These are phyloP conservation scores for Akanthomyces muscarius DNA, from an alignment of 2,329 filamentous ascomycete genomes.

Conservation along the genomic window DNA sequence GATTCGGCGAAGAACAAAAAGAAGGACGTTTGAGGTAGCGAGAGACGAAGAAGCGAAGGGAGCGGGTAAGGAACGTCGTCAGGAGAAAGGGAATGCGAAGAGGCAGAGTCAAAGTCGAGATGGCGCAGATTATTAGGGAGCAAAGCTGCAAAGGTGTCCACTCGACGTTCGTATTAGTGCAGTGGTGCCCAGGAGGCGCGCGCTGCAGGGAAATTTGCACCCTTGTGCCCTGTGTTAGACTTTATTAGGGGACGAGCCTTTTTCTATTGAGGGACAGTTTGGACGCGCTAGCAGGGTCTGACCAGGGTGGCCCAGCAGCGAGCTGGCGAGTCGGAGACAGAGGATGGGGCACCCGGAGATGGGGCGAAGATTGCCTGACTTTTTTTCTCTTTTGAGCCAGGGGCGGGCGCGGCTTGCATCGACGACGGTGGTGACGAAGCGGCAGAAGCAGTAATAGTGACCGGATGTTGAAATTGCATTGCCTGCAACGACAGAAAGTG, in stretches of 20 bases:
- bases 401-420: conserved; percentile 9
- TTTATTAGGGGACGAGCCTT: conserved; percentile 14
- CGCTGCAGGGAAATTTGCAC: conserved; percentile 15
- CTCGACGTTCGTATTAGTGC: conserved; percentile 11
- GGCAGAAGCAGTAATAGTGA: neutral
- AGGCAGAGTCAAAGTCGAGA: neutral
- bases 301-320: neutral
- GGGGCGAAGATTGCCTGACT: conserved; percentile 17
- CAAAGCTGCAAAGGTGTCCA: conserved; percentile 17
- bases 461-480: neutral
- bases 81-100: conserved; percentile 13
- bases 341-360: conserved; percentile 10
- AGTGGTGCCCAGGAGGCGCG: conserved; percentile 1
- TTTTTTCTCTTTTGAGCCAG: conserved; percentile 6
- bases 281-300: conserved; percentile 8
- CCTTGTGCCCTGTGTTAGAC: neutral
- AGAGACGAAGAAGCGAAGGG: conserved; percentile 17
- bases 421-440: neutral
- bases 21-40: conserved; percentile 10
- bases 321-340: conserved; percentile 5
- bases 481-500: neutral
- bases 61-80: conserved; percentile 12
- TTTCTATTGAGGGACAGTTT: neutral
- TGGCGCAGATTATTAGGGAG: conserved; percentile 16
- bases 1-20: conserved; percentile 1